Evolutionary conservation across 345 rosid genomes (phyloP).

Genomic region (Eucalyptus guilfoylei): DNA sequence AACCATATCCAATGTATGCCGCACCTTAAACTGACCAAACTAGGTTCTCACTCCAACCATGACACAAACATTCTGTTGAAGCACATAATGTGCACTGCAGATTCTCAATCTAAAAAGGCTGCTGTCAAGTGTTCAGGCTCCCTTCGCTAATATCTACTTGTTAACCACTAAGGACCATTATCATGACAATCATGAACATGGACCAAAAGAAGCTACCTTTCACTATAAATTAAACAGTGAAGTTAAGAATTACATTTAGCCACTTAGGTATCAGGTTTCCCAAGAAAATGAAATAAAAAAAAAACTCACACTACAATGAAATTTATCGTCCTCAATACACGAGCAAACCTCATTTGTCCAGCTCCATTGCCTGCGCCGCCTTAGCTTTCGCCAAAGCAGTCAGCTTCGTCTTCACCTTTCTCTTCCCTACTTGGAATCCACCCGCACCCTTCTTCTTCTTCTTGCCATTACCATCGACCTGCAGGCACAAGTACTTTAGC

Average conservation of each 20-base stretch:
- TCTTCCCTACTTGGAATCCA: constrained; percentile 85
- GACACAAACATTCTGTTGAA: background rate
- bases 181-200: background rate
- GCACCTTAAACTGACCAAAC: background rate
- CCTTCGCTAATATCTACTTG: background rate
- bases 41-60: background rate
- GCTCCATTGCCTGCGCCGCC: constrained; percentile 95
- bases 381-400: constrained; percentile 73
- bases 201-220: background rate
- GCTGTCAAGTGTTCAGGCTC: background rate
- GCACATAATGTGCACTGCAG: background rate
- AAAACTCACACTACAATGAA: background rate
- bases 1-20: background rate
- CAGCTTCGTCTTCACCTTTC: constrained; percentile 76
- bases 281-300: background rate
- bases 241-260: background rate
- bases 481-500: background rate
- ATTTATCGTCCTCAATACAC: background rate
- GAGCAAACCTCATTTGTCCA: constrained; percentile 42
- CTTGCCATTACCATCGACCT: constrained; percentile 73
- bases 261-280: background rate
- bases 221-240: background rate
- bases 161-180: background rate
- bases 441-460: constrained; percentile 52
- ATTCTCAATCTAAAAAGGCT: background rate